Evolutionary conservation across 2,329 filamentous ascomycete species (phyloP), one percentile per base, ranked within the genome.

Genomic region (Fusarium azukiicola): DNA sequence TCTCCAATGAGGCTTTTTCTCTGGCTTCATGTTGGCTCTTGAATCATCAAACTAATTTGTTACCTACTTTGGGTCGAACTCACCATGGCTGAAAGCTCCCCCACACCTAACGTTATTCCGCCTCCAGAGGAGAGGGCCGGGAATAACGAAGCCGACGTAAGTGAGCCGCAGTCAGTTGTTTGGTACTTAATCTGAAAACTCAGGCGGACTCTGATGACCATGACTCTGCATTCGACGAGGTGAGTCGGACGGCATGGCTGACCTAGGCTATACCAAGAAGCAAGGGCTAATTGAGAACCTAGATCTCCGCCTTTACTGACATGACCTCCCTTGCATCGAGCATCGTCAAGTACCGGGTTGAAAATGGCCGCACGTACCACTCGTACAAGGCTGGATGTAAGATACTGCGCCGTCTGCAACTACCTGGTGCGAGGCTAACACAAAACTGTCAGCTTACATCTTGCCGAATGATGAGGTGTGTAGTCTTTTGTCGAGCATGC

Each of bases 361-460:
- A 78, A 54, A 76, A 78, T 67, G 74, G 76, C 16, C 74, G 76
- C 14, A 78, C 74, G 10, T 78, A 78, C 54, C 76, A 78, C 17
- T 42, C 67, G 6, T 76, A 74, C 47, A 76, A 76, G 58, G 76
- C 67, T 46, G 76, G 76, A 71, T 76, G 76, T 78, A 32, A 74
- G 75, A 67, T 68, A 46, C 36, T 27, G 8, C 8, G 17, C 16
- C 5, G 11, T 27, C 9, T 14, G 23, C 13, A 21, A 74, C 11
- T 9, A 14, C 6, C 54, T 49, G 5, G 36, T n/a, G 49, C 70
- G 17, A 5, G 27, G 47, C 73, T 74, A 23, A 74, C 27, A 16
- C 4, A 11, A 21, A 27, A 10, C 5, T n/a, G 9, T 54, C 36
- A 69, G 67, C 67, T 19, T 78, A 78, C 19, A 71, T 76, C 38